Evolutionary conservation across 371 early-diverging fungal genomes (phyloP).

Genomic region (Dichotomocladium elegans): DNA sequence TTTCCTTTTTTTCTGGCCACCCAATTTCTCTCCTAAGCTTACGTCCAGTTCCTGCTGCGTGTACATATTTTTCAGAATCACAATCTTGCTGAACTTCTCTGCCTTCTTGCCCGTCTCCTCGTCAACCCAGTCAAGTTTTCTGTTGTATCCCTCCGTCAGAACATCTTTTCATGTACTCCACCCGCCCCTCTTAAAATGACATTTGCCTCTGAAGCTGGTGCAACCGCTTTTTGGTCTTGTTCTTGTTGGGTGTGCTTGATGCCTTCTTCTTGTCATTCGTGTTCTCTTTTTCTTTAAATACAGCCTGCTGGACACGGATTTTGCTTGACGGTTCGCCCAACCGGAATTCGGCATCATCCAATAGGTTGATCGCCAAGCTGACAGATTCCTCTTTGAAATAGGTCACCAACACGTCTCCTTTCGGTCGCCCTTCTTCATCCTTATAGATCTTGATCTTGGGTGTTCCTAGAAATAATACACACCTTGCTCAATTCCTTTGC

Average conservation of each 20-base stretch:
- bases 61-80: slow-evolving; percentile 93
- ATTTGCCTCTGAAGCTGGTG: slow-evolving; percentile 72
- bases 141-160: slow-evolving; percentile 18
- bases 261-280: slow-evolving; percentile 26
- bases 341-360: slow-evolving; percentile 85
- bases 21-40: slow-evolving; percentile 6
- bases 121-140: slow-evolving; percentile 92
- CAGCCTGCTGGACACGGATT: slow-evolving; percentile 74
- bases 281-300: slow-evolving; percentile 63
- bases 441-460: slow-evolving; percentile 91
- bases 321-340: slow-evolving; percentile 51
- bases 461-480: slow-evolving; percentile 38
- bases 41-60: slow-evolving; percentile 84
- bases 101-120: slow-evolving; percentile 66
- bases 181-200: background rate
- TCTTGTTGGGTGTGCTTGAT: slow-evolving; percentile 51
- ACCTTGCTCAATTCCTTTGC: background rate
- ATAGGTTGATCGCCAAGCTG: slow-evolving; percentile 71
- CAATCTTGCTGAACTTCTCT: slow-evolving; percentile 77
- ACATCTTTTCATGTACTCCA: background rate
- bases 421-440: slow-evolving; percentile 60
- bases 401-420: slow-evolving; percentile 90
- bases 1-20: too few species aligned
- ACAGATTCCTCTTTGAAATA: slow-evolving; percentile 91
- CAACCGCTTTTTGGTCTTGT: slow-evolving; percentile 56